Evolutionary conservation across 805 yeast species (phyloP).

Genomic region (Starmera quercuum): DNA sequence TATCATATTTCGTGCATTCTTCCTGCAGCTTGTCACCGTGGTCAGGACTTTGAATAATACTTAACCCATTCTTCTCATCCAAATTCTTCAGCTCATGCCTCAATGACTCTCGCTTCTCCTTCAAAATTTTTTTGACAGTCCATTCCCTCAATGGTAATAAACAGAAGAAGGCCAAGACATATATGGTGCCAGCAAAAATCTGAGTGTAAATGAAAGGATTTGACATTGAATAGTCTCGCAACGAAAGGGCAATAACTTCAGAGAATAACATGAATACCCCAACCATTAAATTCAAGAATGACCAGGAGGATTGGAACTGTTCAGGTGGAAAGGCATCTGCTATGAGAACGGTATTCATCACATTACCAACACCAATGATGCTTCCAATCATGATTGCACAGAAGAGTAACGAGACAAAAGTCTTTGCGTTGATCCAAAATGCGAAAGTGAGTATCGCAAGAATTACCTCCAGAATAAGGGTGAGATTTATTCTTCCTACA

Average conservation of each 20-base stretch:
- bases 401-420: conserved; percentile 30
- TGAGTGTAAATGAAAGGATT: conserved; percentile 51
- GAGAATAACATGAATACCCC: conserved; percentile 33
- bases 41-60: too few relatives aligned
- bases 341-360: conserved; percentile 32
- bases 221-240: conserved; percentile 22
- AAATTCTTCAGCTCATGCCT: neutral
- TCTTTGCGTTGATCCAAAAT: conserved; percentile 39
- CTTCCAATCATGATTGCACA: conserved; percentile 37
- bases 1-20: too few relatives aligned
- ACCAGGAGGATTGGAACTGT: conserved; percentile 33
- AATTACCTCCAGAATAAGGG: conserved; percentile 27
- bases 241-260: conserved; percentile 48
- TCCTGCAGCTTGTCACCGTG: too few relatives aligned
- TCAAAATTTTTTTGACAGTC: conserved; percentile 32
- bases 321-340: conserved; percentile 32
- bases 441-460: conserved; percentile 30
- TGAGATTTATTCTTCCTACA: conserved; percentile 37
- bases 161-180: conserved; percentile 32
- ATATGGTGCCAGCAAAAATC: conserved; percentile 47
- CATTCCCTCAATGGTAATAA: conserved; percentile 42
- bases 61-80: too few relatives aligned
- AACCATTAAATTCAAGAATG: conserved; percentile 24
- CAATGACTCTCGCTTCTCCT: conserved; percentile 1
- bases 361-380: conserved; percentile 36